Conservation (phyloP, 345 rosid genomes). For the Corchorus olitorius region DNA sequence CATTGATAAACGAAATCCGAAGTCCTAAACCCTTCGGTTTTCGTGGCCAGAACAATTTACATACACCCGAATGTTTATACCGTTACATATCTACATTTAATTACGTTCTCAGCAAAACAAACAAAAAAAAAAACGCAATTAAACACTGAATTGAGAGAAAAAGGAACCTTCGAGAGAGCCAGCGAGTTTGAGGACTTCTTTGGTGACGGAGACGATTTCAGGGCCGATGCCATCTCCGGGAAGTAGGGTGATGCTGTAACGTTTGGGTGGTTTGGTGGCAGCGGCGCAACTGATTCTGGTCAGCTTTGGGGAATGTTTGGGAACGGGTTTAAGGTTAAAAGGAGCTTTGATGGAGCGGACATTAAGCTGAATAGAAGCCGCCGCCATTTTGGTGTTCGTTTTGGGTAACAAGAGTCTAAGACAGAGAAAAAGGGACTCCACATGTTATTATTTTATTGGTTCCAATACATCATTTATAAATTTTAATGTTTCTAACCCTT, state of each 20-base stretch:
- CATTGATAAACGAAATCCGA: not conserved
- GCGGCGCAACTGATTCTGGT: slow-evolving; percentile 59
- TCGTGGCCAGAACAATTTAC: not conserved
- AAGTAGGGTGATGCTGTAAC: slow-evolving; percentile 77
- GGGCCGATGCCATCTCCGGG: slow-evolving; percentile 99
- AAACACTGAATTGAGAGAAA: not conserved
- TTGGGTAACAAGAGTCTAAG: too few species aligned
- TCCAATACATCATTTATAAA: too few species aligned
- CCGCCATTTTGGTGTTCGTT: slow-evolving; percentile 30
- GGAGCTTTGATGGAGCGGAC: slow-evolving; percentile 32
- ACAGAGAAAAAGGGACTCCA: too few species aligned
- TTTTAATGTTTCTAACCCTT: too few species aligned
- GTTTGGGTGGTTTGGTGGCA: slow-evolving; percentile 41
- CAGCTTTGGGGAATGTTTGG: slow-evolving; percentile 30
- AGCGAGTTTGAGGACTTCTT: slow-evolving; percentile 63
- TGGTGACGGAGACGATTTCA: slow-evolving; percentile 79
- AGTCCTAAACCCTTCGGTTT: not conserved
- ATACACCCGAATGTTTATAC: not conserved
- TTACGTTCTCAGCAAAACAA: not conserved
- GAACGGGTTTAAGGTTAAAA: slow-evolving; percentile 28
- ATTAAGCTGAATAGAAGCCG: slow-evolving; percentile 51
- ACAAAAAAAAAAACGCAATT: not conserved
- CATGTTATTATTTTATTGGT: too few species aligned
- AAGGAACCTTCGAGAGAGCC: slow-evolving; percentile 79
- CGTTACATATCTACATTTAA: not conserved